Evolutionary conservation across 495 filamentous ascomycete genomes (phyloP), one percentile per base, ranked within the genome.

Genomic region (Aspergillus olivimuriae): DNA sequence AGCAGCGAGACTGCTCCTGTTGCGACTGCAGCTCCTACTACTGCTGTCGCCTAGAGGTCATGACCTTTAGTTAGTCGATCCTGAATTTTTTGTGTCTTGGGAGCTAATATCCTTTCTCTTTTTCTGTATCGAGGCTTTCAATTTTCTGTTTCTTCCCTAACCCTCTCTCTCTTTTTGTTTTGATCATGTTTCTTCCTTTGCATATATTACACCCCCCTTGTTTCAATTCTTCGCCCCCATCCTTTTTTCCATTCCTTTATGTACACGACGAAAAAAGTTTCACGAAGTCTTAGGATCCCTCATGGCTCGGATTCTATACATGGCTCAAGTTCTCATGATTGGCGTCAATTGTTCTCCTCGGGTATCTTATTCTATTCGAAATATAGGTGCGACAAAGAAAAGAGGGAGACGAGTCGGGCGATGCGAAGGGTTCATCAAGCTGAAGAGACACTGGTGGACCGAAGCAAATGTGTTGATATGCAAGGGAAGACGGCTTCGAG

Each of bases 11-110:
- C n/a, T n/a, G 57, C 65, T 39, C 52, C 61, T 43, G 52, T 45
- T 39, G 34, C 58, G 6, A 28, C 24, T 24, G 41, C 69, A 23
- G 72, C 77, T 45, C 62, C 78, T 44, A 66, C 74, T 43, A 64
- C 73, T 35, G 69, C 76, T 43, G 73, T 80, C 39, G 80, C 78
- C 56, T 84, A 83, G 60, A 54, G 40, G 46, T 39, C 31, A 38
- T 38, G 12, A 11, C 18, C 19, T 38, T 10, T 23, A 11, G 6
- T 20, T 38, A 6, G 12, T 8, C 34, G 17, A 17, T 50, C 41
- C 37, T 46, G 61, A 51, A 51, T 58, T 42, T 51, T 39, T 41
- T 23, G 32, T 30, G 50, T 60, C 36, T 33, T 28, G 48, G 57
- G 49, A 56, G 43, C 43, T 47, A 47, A 16, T 55, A 48, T 52